phyloP scores from a whole-genome alignment of 2,329 filamentous ascomycete genomes.

The Curvularia sp. region DNA sequence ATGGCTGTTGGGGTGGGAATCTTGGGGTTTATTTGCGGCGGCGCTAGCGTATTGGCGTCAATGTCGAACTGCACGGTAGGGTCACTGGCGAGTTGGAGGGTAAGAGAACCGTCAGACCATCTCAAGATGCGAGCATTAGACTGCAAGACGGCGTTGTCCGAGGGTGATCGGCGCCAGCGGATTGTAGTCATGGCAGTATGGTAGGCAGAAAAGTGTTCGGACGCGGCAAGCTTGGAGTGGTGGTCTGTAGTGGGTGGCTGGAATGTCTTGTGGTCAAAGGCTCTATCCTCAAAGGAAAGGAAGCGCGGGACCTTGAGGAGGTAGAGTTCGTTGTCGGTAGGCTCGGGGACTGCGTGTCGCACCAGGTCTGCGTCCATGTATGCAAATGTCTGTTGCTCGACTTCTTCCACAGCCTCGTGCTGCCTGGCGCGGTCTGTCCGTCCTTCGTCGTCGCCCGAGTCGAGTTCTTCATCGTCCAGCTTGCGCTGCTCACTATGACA shows the following conservation, averaged over 20 bases:
- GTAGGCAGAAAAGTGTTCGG: slow-evolving; percentile 64
- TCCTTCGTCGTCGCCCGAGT: slow-evolving; percentile 68
- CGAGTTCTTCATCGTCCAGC: slow-evolving; percentile 69
- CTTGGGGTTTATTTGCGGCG: slow-evolving; percentile 59
- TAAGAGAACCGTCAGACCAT: slow-evolving; percentile 82
- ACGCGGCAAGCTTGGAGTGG: slow-evolving; percentile 56
- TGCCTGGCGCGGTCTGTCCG: slow-evolving; percentile 66
- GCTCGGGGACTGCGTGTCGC: slow-evolving; percentile 73
- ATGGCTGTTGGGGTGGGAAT: slow-evolving; percentile 58
- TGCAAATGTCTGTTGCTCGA: slow-evolving; percentile 63
- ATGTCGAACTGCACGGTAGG: slow-evolving; percentile 76
- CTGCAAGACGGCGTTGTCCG: slow-evolving; percentile 69
- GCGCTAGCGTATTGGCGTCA: slow-evolving; percentile 72
- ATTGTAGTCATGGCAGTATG: slow-evolving; percentile 71
- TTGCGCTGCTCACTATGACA: slow-evolving; percentile 52
- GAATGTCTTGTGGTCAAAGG: slow-evolving; percentile 72
- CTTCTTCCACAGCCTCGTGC: slow-evolving; percentile 57
- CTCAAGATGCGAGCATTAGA: slow-evolving; percentile 78
- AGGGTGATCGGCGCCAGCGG: slow-evolving; percentile 72
- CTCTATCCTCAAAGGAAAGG: slow-evolving; percentile 71
- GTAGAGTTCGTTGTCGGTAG: slow-evolving; percentile 75
- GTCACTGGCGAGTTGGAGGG: slow-evolving; percentile 74
- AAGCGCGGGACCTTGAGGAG: slow-evolving; percentile 76
- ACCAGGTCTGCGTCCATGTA: slow-evolving; percentile 70
- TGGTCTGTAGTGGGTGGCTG: slow-evolving; percentile 67